Evolutionary conservation across 352 stramenopile genomes (phyloP).

Genomic region (Phytophthora multivora): DNA sequence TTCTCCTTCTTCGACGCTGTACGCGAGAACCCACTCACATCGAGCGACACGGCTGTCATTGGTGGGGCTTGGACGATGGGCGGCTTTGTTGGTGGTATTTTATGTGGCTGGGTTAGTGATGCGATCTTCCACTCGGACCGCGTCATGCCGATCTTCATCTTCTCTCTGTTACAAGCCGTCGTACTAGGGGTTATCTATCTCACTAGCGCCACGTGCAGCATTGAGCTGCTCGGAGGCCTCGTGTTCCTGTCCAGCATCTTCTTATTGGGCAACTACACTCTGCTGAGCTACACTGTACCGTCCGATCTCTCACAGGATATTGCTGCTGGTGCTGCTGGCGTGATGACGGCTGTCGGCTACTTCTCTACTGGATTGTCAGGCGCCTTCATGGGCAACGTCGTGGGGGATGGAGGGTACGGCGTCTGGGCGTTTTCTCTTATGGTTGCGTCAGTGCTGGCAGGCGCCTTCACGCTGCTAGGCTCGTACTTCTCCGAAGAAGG

Average conservation of each 20-base stretch:
- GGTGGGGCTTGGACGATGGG: slow-evolving; percentile 67
- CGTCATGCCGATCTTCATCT: slow-evolving; percentile 65
- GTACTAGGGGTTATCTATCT: slow-evolving; percentile 50
- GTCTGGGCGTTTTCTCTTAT: slow-evolving; percentile 61
- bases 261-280: background rate
- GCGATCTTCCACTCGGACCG: slow-evolving; percentile 64
- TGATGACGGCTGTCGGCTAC: background rate
- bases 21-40: slow-evolving; percentile 38
- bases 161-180: slow-evolving; percentile 56
- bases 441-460: slow-evolving; percentile 48
- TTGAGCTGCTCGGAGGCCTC: slow-evolving; percentile 43
- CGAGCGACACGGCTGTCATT: slow-evolving; percentile 56
- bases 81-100: slow-evolving; percentile 59
- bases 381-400: background rate
- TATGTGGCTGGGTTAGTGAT: slow-evolving; percentile 28
- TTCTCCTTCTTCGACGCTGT: slow-evolving; percentile 70
- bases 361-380: background rate
- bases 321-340: slow-evolving; percentile 37
- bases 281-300: background rate
- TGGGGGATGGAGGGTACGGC: background rate
- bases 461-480: slow-evolving; percentile 52
- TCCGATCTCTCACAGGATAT: slow-evolving; percentile 62
- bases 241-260: background rate
- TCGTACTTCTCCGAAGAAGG: slow-evolving; percentile 41
- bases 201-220: slow-evolving; percentile 50